A percentile compares a stretch with the other conserved stretches of the same genome.
Evolutionary conservation across 129 eudicot species (phyloP).

Genomic region (Tanacetum coccineum): DNA sequence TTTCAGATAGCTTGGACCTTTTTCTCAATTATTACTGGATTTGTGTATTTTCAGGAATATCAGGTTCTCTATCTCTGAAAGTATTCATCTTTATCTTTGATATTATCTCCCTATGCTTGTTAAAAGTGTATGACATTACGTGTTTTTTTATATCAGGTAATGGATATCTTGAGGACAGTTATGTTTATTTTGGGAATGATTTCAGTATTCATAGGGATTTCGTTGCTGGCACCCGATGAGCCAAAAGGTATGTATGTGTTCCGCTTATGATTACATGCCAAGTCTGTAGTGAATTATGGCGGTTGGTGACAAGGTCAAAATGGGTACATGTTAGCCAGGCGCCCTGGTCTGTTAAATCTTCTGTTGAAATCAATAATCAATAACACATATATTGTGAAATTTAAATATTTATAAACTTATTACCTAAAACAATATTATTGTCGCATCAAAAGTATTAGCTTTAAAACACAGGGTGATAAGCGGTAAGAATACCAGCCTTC

Average conservation of each 20-base stretch:
- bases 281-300: too few species aligned
- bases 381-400: too few species aligned
- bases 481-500: too few species aligned
- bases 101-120: neutral
- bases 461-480: too few species aligned
- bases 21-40: constrained; percentile 93
- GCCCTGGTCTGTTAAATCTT: too few species aligned
- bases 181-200: constrained; percentile 91
- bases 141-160: constrained; percentile 49
- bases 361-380: too few species aligned
- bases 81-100: neutral
- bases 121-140: constrained; percentile 5
- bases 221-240: constrained; percentile 88
- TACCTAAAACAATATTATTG: too few species aligned
- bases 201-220: constrained; percentile 83
- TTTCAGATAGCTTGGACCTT: constrained; percentile 95
- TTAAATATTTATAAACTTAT: too few species aligned
- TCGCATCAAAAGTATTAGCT: too few species aligned
- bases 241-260: constrained; percentile 51
- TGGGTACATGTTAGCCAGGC: too few species aligned
- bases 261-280: too few species aligned
- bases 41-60: constrained; percentile 90
- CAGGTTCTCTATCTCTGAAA: constrained; percentile 52
- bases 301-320: neutral
- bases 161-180: constrained; percentile 67